Conservation (phyloP, 2,329 filamentous ascomycete species). For the Talaromyces pinophilus region DNA sequence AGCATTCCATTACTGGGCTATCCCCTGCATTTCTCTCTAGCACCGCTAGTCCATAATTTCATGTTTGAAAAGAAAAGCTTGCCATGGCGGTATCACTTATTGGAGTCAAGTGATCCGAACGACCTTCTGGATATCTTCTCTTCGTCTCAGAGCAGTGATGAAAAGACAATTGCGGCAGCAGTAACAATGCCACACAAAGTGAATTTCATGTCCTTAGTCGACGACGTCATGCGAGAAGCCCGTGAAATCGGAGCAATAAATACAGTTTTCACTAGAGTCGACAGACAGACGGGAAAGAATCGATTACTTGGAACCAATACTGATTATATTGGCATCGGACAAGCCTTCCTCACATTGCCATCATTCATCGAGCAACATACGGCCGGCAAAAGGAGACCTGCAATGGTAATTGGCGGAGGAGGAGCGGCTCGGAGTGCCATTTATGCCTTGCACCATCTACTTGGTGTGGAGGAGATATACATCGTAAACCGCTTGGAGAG, state of each 20-base stretch:
- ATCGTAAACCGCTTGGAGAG: slow-evolving; percentile 27
- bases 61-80: slow-evolving; percentile 18
- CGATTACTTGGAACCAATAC: slow-evolving; percentile 72
- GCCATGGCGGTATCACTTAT: slow-evolving; percentile 20
- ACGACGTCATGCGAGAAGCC: slow-evolving; percentile 65
- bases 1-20: slow-evolving; percentile 18
- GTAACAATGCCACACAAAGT: slow-evolving; percentile 82
- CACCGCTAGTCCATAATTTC: slow-evolving; percentile 21
- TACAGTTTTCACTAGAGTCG: slow-evolving; percentile 46
- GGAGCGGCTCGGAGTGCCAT: slow-evolving; percentile 27
- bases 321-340: slow-evolving; percentile 71
- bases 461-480: slow-evolving; percentile 28
- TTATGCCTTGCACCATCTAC: slow-evolving; percentile 28
- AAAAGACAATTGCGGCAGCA: slow-evolving; percentile 55
- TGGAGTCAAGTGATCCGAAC: slow-evolving; percentile 21
- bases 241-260: slow-evolving; percentile 27
- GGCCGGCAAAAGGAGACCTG: slow-evolving; percentile 20
- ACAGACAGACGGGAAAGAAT: slow-evolving; percentile 33
- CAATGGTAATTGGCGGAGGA: slow-evolving; percentile 28
- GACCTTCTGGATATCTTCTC: slow-evolving; percentile 14
- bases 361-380: background rate
- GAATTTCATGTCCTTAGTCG: slow-evolving; percentile 67
- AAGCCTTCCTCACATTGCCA: slow-evolving; percentile 37
- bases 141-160: background rate
- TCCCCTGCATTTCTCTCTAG: slow-evolving; percentile 16